Percentiles rank a stretch among this genome's conserved stretches.
Evolutionary conservation across 306 rosid genomes (phyloP).

Genomic region (Senna siamea): DNA sequence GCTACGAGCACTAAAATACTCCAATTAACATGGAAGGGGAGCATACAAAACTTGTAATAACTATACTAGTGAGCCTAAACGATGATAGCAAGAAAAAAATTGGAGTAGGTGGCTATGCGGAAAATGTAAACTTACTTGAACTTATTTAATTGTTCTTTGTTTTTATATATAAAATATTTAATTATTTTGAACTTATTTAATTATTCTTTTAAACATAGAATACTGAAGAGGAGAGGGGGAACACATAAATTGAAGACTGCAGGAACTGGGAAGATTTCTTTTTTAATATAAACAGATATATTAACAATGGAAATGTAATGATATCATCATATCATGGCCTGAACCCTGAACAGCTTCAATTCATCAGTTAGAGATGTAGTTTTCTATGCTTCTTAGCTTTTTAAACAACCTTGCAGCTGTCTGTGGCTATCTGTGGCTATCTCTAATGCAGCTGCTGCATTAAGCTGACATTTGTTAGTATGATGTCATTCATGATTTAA

Average conservation of each 20-base stretch:
- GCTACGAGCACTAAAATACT: not conserved
- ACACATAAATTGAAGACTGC: not conserved
- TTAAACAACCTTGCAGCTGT: not conserved
- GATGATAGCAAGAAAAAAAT: not conserved
- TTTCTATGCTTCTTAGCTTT: not conserved
- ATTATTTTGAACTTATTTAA: not conserved
- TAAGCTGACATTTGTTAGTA: not conserved
- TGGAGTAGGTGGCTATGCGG: not conserved
- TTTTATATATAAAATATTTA: too few relatives aligned
- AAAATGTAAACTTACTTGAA: not conserved
- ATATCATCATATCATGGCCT: not conserved
- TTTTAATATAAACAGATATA: not conserved
- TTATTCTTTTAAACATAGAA: not conserved
- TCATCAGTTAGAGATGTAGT: not conserved
- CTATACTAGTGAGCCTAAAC: not conserved
- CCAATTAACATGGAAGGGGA: not conserved
- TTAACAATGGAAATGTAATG: not conserved
- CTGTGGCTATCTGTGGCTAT: not conserved
- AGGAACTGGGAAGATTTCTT: not conserved
- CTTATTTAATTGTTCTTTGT: not conserved
- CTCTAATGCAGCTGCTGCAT: not conserved
- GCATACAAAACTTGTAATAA: not conserved
- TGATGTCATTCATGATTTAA: slow-evolving; percentile 18
- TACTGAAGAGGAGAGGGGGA: not conserved
- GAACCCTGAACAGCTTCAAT: not conserved